Evolutionary conservation across 2,329 filamentous ascomycete species (phyloP).

Genomic region (Teratosphaeria viscida): DNA sequence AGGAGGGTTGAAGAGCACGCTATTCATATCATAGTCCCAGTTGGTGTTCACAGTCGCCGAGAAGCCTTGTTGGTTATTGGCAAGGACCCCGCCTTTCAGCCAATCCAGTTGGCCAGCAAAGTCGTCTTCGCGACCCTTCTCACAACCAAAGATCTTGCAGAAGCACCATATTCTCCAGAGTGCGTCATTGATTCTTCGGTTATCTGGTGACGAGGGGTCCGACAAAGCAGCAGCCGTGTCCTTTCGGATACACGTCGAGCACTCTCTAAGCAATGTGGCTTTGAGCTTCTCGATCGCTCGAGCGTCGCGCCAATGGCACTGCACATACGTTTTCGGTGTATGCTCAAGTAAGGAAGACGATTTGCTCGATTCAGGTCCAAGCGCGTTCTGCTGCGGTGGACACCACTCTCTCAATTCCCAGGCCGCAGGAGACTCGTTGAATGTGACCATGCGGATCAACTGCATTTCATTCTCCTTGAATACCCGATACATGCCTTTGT

Average conservation of each 20-base stretch:
- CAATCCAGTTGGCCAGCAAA: conserved; percentile 52
- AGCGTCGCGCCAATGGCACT: conserved; percentile 42
- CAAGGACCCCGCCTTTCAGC: conserved; percentile 47
- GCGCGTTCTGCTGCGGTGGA: conserved; percentile 38
- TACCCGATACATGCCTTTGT: conserved; percentile 45
- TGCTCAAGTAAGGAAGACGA: conserved; percentile 37
- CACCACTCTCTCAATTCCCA: conserved; percentile 52
- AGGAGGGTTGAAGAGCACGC: conserved; percentile 45
- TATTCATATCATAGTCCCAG: conserved; percentile 38
- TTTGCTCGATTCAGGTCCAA: conserved; percentile 23
- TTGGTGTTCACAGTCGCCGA: conserved; percentile 38
- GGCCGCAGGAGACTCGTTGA: conserved; percentile 45
- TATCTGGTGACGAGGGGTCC: conserved; percentile 32
- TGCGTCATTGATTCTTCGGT: conserved; percentile 48
- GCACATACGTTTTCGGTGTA: conserved; percentile 42
- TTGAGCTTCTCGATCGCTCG: conserved; percentile 46
- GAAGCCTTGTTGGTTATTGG: conserved; percentile 37
- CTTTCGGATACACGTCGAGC: conserved; percentile 45
- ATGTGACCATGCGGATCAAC: conserved; percentile 42
- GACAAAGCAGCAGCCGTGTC: conserved; percentile 46
- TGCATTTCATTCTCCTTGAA: conserved; percentile 48
- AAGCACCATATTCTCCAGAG: conserved; percentile 59
- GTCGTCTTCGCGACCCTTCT: conserved; percentile 49
- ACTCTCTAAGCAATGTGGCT: conserved; percentile 44
- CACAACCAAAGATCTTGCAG: conserved; percentile 51